Conservation (phyloP, 2,329 filamentous ascomycete species). For the Raffaelea arxii region DNA sequence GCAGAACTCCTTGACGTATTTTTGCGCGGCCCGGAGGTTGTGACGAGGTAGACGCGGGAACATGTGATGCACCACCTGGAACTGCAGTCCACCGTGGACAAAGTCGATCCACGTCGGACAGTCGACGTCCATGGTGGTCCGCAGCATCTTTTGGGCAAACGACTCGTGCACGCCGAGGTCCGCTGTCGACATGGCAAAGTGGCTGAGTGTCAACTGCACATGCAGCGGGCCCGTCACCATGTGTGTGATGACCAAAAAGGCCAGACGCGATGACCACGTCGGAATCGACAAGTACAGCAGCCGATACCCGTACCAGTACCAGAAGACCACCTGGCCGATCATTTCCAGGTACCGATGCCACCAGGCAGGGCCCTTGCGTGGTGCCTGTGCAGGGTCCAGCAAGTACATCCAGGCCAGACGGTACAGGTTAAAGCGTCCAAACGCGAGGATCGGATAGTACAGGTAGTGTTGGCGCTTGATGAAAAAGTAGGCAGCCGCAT, state of each 20-base stretch:
- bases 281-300: constrained; percentile 52
- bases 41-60: constrained; percentile 60
- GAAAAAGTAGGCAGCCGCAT: constrained; percentile 47
- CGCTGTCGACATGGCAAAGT: constrained; percentile 62
- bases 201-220: constrained; percentile 61
- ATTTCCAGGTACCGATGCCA: constrained; percentile 61
- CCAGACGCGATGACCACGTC: constrained; percentile 44
- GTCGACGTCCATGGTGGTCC: constrained; percentile 66
- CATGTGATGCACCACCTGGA: constrained; percentile 62
- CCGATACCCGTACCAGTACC: constrained; percentile 59
- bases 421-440: constrained; percentile 67
- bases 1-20: constrained; percentile 52
- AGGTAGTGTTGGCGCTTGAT: constrained; percentile 54
- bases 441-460: constrained; percentile 58
- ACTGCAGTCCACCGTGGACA: constrained; percentile 62
- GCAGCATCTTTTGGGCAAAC: constrained; percentile 58
- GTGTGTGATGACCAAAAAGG: constrained; percentile 55
- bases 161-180: constrained; percentile 56
- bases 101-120: constrained; percentile 65
- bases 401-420: constrained; percentile 59
- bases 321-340: constrained; percentile 51
- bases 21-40: constrained; percentile 53
- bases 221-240: constrained; percentile 58
- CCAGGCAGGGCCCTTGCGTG: constrained; percentile 47
- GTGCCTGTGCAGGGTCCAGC: constrained; percentile 42